Percentiles rank a stretch among this genome's conserved stretches.
These are phyloP conservation scores for Cercospora sp. DNA, from an alignment of 2,329 filamentous ascomycete species.

Conservation along the genomic window DNA sequence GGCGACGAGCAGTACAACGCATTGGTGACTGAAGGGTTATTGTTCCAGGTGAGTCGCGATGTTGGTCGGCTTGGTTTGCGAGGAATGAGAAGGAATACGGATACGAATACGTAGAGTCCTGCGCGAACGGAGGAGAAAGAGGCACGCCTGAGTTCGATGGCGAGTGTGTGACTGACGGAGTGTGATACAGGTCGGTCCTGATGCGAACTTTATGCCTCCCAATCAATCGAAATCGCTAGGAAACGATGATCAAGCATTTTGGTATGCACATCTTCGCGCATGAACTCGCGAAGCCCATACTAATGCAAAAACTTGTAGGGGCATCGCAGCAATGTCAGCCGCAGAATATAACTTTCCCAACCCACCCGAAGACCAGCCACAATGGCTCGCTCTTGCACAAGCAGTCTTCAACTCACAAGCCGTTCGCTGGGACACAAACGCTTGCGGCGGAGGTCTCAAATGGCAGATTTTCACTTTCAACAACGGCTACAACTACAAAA, in stretches of 20 bases:
- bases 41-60: conserved; percentile 59
- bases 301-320: conserved; percentile 27
- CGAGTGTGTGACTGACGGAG: neutral
- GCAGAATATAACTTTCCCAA: conserved; percentile 53
- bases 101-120: neutral
- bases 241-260: conserved; percentile 60
- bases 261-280: conserved; percentile 35
- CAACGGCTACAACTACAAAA: conserved; percentile 49
- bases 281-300: neutral
- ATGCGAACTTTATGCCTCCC: conserved; percentile 56
- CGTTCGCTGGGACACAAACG: conserved; percentile 37
- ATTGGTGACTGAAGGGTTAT: conserved; percentile 58
- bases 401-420: conserved; percentile 43
- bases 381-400: conserved; percentile 47
- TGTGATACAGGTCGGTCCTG: conserved; percentile 31
- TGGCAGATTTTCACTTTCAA: conserved; percentile 46
- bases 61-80: neutral
- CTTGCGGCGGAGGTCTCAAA: conserved; percentile 40
- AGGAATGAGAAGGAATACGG: neutral
- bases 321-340: conserved; percentile 56
- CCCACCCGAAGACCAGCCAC: conserved; percentile 42
- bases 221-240: conserved; percentile 43
- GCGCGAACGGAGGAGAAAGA: neutral
- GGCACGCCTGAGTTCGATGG: too few relatives aligned
- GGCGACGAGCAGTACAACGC: conserved; percentile 65